These are phyloP conservation scores for Peronospora tabacina DNA, from an alignment of 352 stramenopile genomes.

Conservation along the genomic window DNA sequence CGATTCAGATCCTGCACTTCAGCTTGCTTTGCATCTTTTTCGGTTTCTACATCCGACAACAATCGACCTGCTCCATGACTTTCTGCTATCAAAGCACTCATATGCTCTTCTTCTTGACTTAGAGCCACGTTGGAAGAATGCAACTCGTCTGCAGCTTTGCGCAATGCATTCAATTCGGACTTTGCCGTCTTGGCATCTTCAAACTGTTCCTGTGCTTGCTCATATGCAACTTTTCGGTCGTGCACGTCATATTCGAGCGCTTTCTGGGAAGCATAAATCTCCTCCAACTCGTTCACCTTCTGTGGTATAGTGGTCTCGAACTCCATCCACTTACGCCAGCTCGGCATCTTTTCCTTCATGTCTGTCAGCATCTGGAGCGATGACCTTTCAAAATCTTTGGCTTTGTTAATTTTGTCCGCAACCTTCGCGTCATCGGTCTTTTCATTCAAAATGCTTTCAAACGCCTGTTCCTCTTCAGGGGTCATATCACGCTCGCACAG, in stretches of 20 bases:
- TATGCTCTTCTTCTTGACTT: conserved; percentile 30
- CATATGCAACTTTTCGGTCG: conserved; percentile 28
- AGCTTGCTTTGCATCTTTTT: conserved; percentile 43
- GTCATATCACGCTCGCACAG: conserved; percentile 61
- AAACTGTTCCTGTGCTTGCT: conserved; percentile 22
- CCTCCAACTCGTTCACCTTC: conserved; percentile 42
- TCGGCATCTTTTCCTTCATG: conserved; percentile 53
- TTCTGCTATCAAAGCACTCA: conserved; percentile 25
- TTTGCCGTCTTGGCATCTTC: conserved; percentile 31
- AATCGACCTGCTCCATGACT: conserved; percentile 31
- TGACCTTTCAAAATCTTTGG: conserved; percentile 39
- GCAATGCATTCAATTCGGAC: conserved; percentile 30
- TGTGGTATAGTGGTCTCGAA: conserved; percentile 41
- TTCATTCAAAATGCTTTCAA: conserved; percentile 51
- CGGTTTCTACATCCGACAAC: conserved; percentile 35
- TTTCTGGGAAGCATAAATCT: conserved; percentile 39
- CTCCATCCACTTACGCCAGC: conserved; percentile 53
- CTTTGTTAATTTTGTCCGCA: conserved; percentile 68
- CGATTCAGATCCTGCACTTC: conserved; percentile 42
- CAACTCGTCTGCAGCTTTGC: conserved; percentile 33
- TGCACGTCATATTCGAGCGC: conserved; percentile 45
- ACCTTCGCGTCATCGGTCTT: conserved; percentile 75
- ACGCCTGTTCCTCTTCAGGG: conserved; percentile 48
- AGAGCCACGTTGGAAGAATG: conserved; percentile 20
- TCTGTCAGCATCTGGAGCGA: conserved; percentile 49